A percentile compares a stretch with the other conserved stretches of the same genome.
These are phyloP conservation scores for Polyporus tsugae DNA, from an alignment of 1,284 basidiomycete species.

Conservation along the genomic window DNA sequence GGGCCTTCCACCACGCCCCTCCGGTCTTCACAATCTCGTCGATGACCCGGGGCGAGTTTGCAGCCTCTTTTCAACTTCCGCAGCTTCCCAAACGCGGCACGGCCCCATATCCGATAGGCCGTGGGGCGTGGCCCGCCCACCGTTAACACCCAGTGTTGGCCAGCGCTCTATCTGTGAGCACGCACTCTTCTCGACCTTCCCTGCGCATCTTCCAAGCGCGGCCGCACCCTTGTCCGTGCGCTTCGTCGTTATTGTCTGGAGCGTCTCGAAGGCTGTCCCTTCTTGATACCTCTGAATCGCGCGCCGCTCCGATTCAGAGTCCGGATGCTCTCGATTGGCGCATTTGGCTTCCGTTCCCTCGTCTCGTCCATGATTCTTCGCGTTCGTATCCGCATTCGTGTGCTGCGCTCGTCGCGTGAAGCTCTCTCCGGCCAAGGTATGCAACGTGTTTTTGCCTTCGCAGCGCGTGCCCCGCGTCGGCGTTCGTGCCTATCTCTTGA, in stretches of 20 bases:
- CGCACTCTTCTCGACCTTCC: neutral
- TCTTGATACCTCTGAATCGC: neutral
- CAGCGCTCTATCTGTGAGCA: neutral
- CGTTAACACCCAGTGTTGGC: neutral
- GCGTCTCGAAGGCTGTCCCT: neutral
- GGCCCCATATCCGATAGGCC: neutral
- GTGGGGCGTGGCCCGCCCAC: neutral
- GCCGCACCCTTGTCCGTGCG: neutral
- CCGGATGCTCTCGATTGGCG: neutral
- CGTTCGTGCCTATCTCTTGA: neutral
- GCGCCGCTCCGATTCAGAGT: neutral
- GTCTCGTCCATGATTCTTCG: neutral
- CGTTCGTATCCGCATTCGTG: neutral
- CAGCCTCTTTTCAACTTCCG: constrained; percentile 4
- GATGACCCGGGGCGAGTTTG: neutral
- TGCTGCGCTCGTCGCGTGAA: neutral
- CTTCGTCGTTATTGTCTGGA: constrained; percentile 7
- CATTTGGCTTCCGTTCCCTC: neutral
- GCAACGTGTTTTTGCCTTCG: constrained; percentile 4
- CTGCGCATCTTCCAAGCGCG: neutral
- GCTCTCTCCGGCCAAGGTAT: neutral
- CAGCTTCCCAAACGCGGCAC: neutral
- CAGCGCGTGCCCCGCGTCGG: constrained; percentile 1
- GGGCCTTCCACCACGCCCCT: constrained; percentile 1
- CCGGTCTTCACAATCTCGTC: constrained; percentile 3